Conservation (phyloP, 2,329 filamentous ascomycete species). For the Coleophoma eucalyptorum region DNA sequence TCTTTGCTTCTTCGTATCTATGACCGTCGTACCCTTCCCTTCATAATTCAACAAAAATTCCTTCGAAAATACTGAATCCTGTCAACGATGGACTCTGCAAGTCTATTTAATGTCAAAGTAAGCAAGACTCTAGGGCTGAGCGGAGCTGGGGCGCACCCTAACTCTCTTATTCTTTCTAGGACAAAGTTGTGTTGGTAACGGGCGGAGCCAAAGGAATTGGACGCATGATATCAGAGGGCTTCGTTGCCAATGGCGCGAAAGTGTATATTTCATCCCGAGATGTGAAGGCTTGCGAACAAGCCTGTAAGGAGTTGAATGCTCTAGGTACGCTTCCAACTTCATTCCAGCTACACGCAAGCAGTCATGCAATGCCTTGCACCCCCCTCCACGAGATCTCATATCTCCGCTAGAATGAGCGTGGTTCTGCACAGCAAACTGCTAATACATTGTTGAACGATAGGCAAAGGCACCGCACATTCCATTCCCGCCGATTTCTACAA, state of each 20-base stretch:
- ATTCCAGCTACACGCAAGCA: too few relatives aligned
- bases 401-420: too few relatives aligned
- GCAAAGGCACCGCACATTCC: constrained; percentile 51
- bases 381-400: too few relatives aligned
- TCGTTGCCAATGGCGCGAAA: constrained; percentile 60
- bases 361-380: too few relatives aligned
- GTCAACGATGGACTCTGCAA: constrained; percentile 46
- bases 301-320: constrained; percentile 52
- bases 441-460: constrained; percentile 10
- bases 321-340: constrained; percentile 32
- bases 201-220: constrained; percentile 61
- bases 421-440: too few relatives aligned
- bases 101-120: constrained; percentile 58
- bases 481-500: constrained; percentile 60
- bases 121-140: constrained; percentile 6
- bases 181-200: constrained; percentile 55
- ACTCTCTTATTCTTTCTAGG: constrained; percentile 18
- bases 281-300: constrained; percentile 54
- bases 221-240: constrained; percentile 64
- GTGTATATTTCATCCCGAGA: constrained; percentile 70
- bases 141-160: neutral
- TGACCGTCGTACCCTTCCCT: neutral
- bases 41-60: neutral
- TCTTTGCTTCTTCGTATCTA: too few relatives aligned
- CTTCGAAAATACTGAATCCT: too few relatives aligned